Base-by-base conservation (phyloP, 495 filamentous ascomycete genomes). In the Amniculicola lignicola region DNA sequence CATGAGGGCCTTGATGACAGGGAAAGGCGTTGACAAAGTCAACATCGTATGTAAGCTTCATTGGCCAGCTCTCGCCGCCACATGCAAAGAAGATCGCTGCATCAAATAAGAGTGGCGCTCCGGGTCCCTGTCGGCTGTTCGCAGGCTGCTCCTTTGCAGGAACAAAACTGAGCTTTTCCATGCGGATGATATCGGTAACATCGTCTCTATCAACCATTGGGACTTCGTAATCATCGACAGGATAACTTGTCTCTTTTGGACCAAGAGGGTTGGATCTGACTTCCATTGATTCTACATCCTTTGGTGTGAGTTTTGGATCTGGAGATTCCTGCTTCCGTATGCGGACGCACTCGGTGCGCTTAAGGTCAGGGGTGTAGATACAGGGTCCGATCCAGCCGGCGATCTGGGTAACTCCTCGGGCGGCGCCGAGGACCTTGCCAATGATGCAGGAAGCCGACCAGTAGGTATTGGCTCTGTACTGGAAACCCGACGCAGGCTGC, bases 381-480 rank as follows among this genome's bases (percentile, higher is more conserved):
- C 82, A 84, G 15, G 85, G 85, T 0, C 85, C 85, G 36, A 88
- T 71, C 85, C 85, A 89, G 21, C 71, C 71, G 33, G 71, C 64
- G 36, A 70, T 61, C 33, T 67, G 65, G 15, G 64, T 72, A 1
- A 70, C 69, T 23, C 69, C 71, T 40, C 63, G 52, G 19, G 54
- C 63, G 12, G 71, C 70, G 9, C 71, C 70, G 4, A 96, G 82
- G 21, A 88, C 84, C 63, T 87, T 88, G 19, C 84, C 85, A 5
- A 88, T 82, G 54, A 89, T 84, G 57, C 75, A 85, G 31, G 76
- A 67, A 42, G 79, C 79, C 4, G 82, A 79, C 84, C 85, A 89
- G 73, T 87, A 89, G 1, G 85, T 87, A 61, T 74, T 78, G 35
- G 74, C 77, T 36, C 80, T 77, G 63, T 87, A 87, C 66, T 89